Evolutionary conservation across 2,329 filamentous ascomycete genomes (phyloP).

Genomic region (Reticulascus tulasneorum): DNA sequence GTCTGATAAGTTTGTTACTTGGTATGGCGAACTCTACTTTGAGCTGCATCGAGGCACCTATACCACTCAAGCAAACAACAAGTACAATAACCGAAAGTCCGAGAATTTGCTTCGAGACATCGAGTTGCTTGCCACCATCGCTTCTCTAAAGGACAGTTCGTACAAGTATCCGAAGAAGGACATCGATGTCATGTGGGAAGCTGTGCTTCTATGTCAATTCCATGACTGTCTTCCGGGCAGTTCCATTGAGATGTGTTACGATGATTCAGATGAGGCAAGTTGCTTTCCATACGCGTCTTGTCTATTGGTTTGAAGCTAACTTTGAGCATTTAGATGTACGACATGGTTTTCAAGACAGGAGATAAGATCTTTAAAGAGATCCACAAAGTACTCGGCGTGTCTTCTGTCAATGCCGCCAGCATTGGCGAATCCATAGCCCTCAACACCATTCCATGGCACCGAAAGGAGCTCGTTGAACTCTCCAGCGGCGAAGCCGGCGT

Average conservation of each 20-base stretch:
- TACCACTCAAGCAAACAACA: slow-evolving; percentile 96
- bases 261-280: slow-evolving; percentile 78
- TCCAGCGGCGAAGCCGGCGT: slow-evolving; percentile 50
- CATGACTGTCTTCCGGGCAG: slow-evolving; percentile 95
- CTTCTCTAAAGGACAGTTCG: slow-evolving; percentile 64
- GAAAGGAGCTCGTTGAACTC: slow-evolving; percentile 68
- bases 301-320: slow-evolving; percentile 18
- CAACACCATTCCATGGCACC: slow-evolving; percentile 85
- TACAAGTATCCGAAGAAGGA: slow-evolving; percentile 93
- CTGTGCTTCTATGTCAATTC: slow-evolving; percentile 88
- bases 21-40: slow-evolving; percentile 98
- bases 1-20: slow-evolving; percentile 76
- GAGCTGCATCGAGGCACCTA: slow-evolving; percentile 96
- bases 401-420: slow-evolving; percentile 34
- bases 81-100: slow-evolving; percentile 83
- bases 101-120: slow-evolving; percentile 84
- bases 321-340: slow-evolving; percentile 60
- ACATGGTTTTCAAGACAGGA: slow-evolving; percentile 73
- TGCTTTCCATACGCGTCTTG: background rate
- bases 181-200: slow-evolving; percentile 96
- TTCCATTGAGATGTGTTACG: slow-evolving; percentile 96
- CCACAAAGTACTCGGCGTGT: slow-evolving; percentile 62
- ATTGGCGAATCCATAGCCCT: slow-evolving; percentile 58
- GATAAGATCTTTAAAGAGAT: slow-evolving; percentile 68
- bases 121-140: slow-evolving; percentile 82